These are phyloP conservation scores for Glomus cerebriforme DNA, from an alignment of 192 early-diverging fungal species.

Conservation along the genomic window DNA sequence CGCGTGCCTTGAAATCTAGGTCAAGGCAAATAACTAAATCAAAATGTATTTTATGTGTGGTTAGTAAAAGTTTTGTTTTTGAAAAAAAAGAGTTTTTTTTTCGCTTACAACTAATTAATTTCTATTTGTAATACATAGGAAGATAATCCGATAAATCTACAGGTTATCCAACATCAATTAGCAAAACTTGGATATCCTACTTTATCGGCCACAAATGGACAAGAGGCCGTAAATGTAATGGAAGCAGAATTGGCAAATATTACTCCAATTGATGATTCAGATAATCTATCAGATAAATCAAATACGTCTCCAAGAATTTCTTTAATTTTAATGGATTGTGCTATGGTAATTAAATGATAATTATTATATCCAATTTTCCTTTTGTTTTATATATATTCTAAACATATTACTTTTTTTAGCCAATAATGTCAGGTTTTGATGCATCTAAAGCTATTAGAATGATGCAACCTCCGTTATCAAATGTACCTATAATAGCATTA, in stretches of 20 bases:
- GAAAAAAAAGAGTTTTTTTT: constrained; percentile 9
- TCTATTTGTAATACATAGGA: constrained; percentile 37
- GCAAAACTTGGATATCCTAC: constrained; percentile 52
- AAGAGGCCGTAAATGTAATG: constrained; percentile 48
- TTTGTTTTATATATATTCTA: neutral
- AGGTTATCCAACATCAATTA: constrained; percentile 59
- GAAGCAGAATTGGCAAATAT: neutral
- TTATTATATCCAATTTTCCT: constrained; percentile 6
- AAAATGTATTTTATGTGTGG: constrained; percentile 20
- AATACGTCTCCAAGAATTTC: constrained; percentile 4
- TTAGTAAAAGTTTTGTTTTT: neutral
- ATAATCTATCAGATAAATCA: neutral
- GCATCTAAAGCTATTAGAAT: constrained; percentile 50
- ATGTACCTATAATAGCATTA: constrained; percentile 58
- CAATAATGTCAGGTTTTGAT: constrained; percentile 61
- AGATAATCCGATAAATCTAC: constrained; percentile 26
- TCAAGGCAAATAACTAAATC: neutral
- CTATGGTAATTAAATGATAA: constrained; percentile 46
- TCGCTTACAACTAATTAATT: constrained; percentile 28
- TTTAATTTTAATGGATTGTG: constrained; percentile 56
- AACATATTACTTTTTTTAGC: constrained; percentile 25
- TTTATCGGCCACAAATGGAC: constrained; percentile 55
- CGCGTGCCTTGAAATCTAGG: neutral
- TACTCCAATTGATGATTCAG: constrained; percentile 2
- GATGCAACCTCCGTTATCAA: constrained; percentile 32